Evolutionary conservation across 768 basidiomycete genomes (phyloP).

Genomic region (Boletus sp.): DNA sequence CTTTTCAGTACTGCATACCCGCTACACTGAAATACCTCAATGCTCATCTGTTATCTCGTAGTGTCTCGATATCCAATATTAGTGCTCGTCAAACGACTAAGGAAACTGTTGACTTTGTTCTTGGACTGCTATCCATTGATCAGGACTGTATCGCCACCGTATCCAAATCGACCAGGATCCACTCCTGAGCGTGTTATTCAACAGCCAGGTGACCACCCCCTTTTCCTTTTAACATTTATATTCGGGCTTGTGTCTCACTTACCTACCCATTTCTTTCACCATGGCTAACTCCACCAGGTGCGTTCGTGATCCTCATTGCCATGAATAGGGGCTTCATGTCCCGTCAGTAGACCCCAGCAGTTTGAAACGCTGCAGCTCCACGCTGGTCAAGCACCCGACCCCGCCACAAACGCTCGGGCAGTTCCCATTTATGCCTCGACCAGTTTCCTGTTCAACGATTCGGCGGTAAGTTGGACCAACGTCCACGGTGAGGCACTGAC

Average conservation of each 20-base stretch:
- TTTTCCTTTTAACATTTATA: neutral
- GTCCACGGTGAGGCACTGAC: too few relatives aligned
- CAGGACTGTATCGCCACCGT: neutral
- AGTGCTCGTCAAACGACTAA: neutral
- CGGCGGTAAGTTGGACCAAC: constrained; percentile 34
- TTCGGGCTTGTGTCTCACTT: neutral
- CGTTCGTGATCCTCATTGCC: neutral
- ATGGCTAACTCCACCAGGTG: constrained; percentile 8
- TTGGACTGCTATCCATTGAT: neutral
- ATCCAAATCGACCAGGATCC: neutral
- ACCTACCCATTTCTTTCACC: neutral
- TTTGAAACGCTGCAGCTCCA: constrained; percentile 82
- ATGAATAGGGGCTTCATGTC: neutral
- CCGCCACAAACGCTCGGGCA: constrained; percentile 67
- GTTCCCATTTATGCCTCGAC: constrained; percentile 76
- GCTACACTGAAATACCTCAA: neutral
- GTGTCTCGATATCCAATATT: neutral
- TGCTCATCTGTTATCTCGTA: neutral
- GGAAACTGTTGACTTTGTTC: neutral
- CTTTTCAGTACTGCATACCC: neutral
- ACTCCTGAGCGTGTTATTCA: neutral
- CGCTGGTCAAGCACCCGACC: constrained; percentile 63
- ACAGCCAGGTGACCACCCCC: neutral
- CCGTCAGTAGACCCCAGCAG: constrained; percentile 31
- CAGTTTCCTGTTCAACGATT: constrained; percentile 70